These are phyloP conservation scores for Sechiopsis laciniata DNA, from an alignment of 306 rosid genomes.

Conservation along the genomic window DNA sequence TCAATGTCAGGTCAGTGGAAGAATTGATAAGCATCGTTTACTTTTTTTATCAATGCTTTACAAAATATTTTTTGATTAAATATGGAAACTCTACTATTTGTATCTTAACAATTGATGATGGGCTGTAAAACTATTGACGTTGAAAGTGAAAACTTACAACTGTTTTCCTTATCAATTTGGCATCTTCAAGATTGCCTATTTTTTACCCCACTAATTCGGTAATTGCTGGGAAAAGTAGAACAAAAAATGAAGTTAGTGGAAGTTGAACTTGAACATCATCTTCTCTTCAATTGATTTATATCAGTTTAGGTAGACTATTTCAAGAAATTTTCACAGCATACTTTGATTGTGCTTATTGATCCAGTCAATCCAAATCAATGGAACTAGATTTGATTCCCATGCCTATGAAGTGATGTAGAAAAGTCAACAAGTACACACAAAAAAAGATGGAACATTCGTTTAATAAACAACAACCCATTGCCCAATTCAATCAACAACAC, in stretches of 20 bases:
- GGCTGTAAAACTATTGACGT: background rate
- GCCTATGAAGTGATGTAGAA: slow-evolving; percentile 14
- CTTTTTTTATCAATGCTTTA: slow-evolving; percentile 3
- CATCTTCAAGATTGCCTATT: slow-evolving; percentile 9
- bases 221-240: background rate
- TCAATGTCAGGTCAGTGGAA: slow-evolving; percentile 19
- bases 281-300: slow-evolving; percentile 6
- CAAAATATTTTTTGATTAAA: slow-evolving; percentile 16
- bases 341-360: background rate
- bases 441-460: slow-evolving; percentile 19
- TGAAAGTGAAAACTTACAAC: slow-evolving; percentile 7
- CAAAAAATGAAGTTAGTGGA: background rate
- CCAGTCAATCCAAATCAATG: slow-evolving; percentile 7
- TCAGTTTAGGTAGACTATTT: slow-evolving; percentile 7
- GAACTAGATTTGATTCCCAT: slow-evolving; percentile 7
- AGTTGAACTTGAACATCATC: slow-evolving; percentile 4
- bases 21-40: slow-evolving; percentile 5
- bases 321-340: background rate
- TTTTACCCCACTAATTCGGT: background rate
- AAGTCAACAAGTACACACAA: slow-evolving; percentile 9
- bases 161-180: background rate
- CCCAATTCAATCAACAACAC: slow-evolving; percentile 15
- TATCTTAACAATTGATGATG: background rate
- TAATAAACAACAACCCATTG: slow-evolving; percentile 18
- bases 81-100: slow-evolving; percentile 12